Percentiles rank a stretch among this genome's conserved stretches.
Evolutionary conservation across 768 basidiomycete genomes (phyloP).

Genomic region (Cystobasidium onofrii): DNA sequence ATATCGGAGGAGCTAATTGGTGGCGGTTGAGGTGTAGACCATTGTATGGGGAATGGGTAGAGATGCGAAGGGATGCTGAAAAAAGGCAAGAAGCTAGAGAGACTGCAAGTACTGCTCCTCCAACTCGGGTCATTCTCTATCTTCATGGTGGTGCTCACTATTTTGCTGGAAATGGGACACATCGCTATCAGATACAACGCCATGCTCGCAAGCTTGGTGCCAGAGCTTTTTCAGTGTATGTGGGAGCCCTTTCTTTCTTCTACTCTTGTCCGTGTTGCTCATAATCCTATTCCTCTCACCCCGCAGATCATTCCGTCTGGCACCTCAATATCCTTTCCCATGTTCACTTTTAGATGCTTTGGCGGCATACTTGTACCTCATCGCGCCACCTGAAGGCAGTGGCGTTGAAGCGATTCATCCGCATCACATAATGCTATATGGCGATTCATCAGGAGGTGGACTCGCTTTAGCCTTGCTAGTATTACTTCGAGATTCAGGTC

Average conservation of each 20-base stretch:
- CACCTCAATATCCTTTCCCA: conserved; percentile 95
- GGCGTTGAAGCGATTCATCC: conserved; percentile 73
- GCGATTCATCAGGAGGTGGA: conserved; percentile 90
- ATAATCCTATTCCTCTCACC: not conserved
- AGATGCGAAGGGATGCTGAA: conserved; percentile 46
- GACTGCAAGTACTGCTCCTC: not conserved
- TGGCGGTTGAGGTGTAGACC: conserved; percentile 44
- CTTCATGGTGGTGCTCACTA: conserved; percentile 47
- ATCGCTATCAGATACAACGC: conserved; percentile 59
- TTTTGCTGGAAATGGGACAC: conserved; percentile 46
- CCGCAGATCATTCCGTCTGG: conserved; percentile 55
- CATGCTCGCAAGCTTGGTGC: conserved; percentile 88
- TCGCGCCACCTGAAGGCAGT: conserved; percentile 64
- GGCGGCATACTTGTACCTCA: conserved; percentile 83
- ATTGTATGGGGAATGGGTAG: conserved; percentile 47
- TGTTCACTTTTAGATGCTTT: conserved; percentile 67
- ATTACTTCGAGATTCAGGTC: conserved; percentile 66
- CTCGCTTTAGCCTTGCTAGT: conserved; percentile 74
- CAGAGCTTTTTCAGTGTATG: conserved; percentile 46
- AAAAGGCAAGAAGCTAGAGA: conserved; percentile 24
- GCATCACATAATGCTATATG: conserved; percentile 70
- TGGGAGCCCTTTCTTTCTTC: too few relatives aligned
- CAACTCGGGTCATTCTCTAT: conserved; percentile 41
- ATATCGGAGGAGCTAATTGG: conserved; percentile 45
- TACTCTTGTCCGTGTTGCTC: not conserved